phyloP scores from a whole-genome alignment of 2,329 filamentous ascomycete species.

The Colletotrichum eremochloae region DNA sequence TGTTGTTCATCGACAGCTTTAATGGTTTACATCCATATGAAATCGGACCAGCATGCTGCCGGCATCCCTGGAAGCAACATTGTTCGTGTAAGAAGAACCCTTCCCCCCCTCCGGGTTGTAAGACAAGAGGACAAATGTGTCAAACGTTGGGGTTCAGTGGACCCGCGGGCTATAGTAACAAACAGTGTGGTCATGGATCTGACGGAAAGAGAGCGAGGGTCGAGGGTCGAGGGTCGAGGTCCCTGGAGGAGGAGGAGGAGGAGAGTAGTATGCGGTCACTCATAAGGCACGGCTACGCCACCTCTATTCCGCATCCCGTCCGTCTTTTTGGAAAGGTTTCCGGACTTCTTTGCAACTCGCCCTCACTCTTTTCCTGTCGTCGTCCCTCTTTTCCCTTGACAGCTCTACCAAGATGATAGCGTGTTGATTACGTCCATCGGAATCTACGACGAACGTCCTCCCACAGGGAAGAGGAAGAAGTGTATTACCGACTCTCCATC shows the following conservation, averaged over 20 bases:
- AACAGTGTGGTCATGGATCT: not conserved
- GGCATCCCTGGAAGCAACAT: no score
- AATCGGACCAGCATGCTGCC: no score
- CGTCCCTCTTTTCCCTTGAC: not conserved
- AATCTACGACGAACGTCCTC: not conserved
- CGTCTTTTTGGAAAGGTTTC: slow-evolving; percentile 9
- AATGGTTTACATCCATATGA: no score
- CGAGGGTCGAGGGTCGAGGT: not conserved
- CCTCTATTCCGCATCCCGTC: not conserved
- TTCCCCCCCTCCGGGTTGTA: not conserved
- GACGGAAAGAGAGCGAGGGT: not conserved
- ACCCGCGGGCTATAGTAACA: not conserved
- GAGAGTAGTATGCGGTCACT: slow-evolving; percentile 18
- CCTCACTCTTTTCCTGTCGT: not conserved
- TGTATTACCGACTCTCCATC: not conserved
- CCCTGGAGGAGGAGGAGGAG: not conserved
- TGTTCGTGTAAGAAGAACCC: no score
- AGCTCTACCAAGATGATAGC: not conserved
- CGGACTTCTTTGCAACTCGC: slow-evolving; percentile 20
- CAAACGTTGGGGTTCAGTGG: not conserved
- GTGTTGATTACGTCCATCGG: slow-evolving; percentile 32
- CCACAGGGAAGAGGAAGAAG: not conserved
- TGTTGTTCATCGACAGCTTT: no score
- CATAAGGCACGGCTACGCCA: slow-evolving; percentile 35
- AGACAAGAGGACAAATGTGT: not conserved